Evolutionary conservation across 495 filamentous ascomycete species (phyloP).

Genomic region (Parathielavia appendiculata): DNA sequence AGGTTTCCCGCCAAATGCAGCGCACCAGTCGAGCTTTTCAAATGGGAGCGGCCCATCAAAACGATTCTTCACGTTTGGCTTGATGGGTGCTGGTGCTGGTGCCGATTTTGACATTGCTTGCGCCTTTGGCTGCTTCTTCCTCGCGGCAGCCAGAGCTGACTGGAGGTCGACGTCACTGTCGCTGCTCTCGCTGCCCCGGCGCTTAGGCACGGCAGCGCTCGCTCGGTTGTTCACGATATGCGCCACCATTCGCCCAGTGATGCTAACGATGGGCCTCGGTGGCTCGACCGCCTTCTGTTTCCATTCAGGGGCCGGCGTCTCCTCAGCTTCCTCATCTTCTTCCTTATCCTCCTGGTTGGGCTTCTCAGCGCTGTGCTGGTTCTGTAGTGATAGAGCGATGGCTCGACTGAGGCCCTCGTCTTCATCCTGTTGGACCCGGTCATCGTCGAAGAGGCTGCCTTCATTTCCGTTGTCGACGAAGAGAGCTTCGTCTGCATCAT

Average conservation of each 20-base stretch:
- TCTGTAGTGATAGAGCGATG: constrained; percentile 73
- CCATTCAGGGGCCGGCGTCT: constrained; percentile 52
- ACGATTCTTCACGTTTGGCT: constrained; percentile 39
- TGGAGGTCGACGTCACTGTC: constrained; percentile 61
- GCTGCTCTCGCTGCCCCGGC: constrained; percentile 44
- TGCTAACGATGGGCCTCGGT: constrained; percentile 47
- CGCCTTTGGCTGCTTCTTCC: constrained; percentile 37
- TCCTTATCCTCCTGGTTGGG: constrained; percentile 40
- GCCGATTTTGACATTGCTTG: constrained; percentile 20
- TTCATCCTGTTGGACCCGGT: constrained; percentile 48
- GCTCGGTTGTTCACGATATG: constrained; percentile 59
- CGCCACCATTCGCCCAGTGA: constrained; percentile 55
- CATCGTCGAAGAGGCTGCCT: constrained; percentile 30
- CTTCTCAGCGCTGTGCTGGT: constrained; percentile 33
- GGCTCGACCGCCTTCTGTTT: constrained; percentile 51
- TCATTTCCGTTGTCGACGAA: constrained; percentile 52
- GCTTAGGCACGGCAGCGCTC: constrained; percentile 47
- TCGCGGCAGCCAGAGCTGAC: constrained; percentile 50
- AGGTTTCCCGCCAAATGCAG: constrained; percentile 53
- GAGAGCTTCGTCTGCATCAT: constrained; percentile 51
- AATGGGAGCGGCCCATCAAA: constrained; percentile 86
- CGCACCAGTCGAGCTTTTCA: constrained; percentile 70
- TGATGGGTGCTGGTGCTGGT: constrained; percentile 8
- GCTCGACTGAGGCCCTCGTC: constrained; percentile 77
- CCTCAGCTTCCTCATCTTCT: constrained; percentile 56